Evolutionary conservation across 1,284 basidiomycete species (phyloP).

Genomic region (Fomitopsis palustris): DNA sequence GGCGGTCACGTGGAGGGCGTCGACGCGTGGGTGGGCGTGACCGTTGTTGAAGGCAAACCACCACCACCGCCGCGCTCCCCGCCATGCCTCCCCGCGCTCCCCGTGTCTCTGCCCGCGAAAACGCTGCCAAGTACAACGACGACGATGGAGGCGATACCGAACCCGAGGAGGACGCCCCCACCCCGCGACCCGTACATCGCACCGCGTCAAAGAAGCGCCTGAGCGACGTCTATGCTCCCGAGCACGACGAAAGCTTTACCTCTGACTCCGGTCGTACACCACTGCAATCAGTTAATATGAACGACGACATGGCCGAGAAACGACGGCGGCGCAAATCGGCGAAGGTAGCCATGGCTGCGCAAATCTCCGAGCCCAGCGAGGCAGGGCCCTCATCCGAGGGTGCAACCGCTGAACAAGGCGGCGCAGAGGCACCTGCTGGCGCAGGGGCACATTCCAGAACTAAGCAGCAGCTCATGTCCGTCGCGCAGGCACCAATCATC

Average conservation of each 20-base stretch:
- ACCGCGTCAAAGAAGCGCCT: slow-evolving; percentile 51
- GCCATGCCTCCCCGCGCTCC: slow-evolving; percentile 25
- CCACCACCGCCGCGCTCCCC: neutral
- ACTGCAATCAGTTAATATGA: slow-evolving; percentile 61
- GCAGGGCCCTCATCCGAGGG: slow-evolving; percentile 50
- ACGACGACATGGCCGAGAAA: slow-evolving; percentile 80
- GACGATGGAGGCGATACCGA: slow-evolving; percentile 27
- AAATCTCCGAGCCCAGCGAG: slow-evolving; percentile 45
- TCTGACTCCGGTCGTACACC: slow-evolving; percentile 46
- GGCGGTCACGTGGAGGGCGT: slow-evolving; percentile 21
- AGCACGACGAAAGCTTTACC: slow-evolving; percentile 48
- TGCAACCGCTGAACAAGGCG: slow-evolving; percentile 27
- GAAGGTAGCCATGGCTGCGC: slow-evolving; percentile 36
- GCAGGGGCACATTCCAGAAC: slow-evolving; percentile 40
- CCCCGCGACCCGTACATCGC: slow-evolving; percentile 18
- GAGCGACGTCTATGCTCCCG: slow-evolving; percentile 48
- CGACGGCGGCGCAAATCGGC: slow-evolving; percentile 70
- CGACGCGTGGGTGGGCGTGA: slow-evolving; percentile 18
- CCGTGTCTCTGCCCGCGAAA: slow-evolving; percentile 9
- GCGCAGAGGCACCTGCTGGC: slow-evolving; percentile 37
- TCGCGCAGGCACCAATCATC: slow-evolving; percentile 53
- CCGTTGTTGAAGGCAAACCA: slow-evolving; percentile 21
- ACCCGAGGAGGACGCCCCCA: slow-evolving; percentile 18
- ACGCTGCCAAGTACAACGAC: slow-evolving; percentile 18
- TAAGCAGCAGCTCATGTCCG: slow-evolving; percentile 62